phyloP scores from a whole-genome alignment of 257 asterid species.

The Striga asiatica region DNA sequence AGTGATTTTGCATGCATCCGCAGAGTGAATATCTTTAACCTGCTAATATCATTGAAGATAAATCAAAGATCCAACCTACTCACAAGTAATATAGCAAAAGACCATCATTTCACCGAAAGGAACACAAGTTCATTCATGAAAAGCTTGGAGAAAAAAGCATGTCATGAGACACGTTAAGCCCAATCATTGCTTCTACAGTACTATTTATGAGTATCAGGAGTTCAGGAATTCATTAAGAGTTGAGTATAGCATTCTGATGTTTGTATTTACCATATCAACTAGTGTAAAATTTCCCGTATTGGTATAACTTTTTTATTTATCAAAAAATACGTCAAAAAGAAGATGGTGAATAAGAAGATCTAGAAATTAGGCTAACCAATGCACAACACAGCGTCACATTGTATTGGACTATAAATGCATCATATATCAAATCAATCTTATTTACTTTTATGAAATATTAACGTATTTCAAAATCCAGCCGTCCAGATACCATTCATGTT shows the following conservation, averaged over 20 bases:
- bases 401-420: background rate
- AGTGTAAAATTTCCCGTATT: too few relatives aligned
- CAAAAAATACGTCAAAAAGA: too few relatives aligned
- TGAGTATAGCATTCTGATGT: too few relatives aligned
- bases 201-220: too few relatives aligned
- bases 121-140: slow-evolving; percentile 1
- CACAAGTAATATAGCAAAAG: slow-evolving; percentile 1
- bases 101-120: slow-evolving; percentile 10
- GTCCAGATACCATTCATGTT: too few relatives aligned
- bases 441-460: background rate
- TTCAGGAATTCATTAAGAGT: too few relatives aligned
- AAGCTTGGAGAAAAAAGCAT: background rate
- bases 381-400: background rate
- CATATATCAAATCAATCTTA: background rate
- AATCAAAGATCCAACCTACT: slow-evolving; percentile 14
- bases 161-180: background rate
- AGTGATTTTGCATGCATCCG: slow-evolving; percentile 89
- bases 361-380: background rate
- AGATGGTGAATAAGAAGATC: too few relatives aligned
- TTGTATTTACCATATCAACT: too few relatives aligned
- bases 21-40: slow-evolving; percentile 64
- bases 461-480: too few relatives aligned
- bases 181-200: background rate
- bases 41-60: slow-evolving; percentile 24
- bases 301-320: too few relatives aligned